Base-by-base conservation (phyloP, 805 yeast genomes). In the Yarrowia sp. region DNA sequence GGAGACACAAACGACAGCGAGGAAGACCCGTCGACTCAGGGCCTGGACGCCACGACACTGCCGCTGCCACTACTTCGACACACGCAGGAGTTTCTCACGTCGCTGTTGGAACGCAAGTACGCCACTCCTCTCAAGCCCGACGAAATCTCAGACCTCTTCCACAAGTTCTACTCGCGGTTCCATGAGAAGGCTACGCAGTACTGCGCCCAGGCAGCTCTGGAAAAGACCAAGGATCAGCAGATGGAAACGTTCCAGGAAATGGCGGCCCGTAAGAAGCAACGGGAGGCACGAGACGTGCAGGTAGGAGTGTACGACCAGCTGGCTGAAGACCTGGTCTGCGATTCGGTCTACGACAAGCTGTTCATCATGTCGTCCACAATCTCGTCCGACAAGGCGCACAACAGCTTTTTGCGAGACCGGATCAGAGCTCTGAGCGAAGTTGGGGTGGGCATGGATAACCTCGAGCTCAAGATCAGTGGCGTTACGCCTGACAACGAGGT, bases 141-240 rank as follows among this genome's bases (percentile, higher is more conserved):
- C 46, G 80, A 78, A 60, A 74, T 81, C n/a, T 70, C 81, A 5
- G 73, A 73, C 67, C 71, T 80, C 30, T 80, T 78, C 69, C 83
- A 80, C 72, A 77, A 76, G 46, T 80, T 81, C 69, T 80, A 80
- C 67, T 66, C 49, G 15, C 70, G 75, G 43, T 74, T 77, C 49
- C 74, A 74, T 33, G 69, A 68, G 24, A 70, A 74, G 58, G 74
- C 77, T 9, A 73, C 73, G 24, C 71, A 70, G 5, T 71, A 71
- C 64, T 47, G 66, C 17, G 49, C 69, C 3, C 55, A 47, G 17
- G 53, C 43, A 9, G 65, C 69, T 0, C 68, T 72, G 50, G 69
- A 70, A 7, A 53, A 71, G n/a, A 53, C 70, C 9, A 71, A 70
- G 15, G 60, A 49, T 17, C 50, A 40, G 40, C 58, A 64, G 43